Conservation (phyloP, 257 asterid genomes). For the Agastache rugosa region DNA sequence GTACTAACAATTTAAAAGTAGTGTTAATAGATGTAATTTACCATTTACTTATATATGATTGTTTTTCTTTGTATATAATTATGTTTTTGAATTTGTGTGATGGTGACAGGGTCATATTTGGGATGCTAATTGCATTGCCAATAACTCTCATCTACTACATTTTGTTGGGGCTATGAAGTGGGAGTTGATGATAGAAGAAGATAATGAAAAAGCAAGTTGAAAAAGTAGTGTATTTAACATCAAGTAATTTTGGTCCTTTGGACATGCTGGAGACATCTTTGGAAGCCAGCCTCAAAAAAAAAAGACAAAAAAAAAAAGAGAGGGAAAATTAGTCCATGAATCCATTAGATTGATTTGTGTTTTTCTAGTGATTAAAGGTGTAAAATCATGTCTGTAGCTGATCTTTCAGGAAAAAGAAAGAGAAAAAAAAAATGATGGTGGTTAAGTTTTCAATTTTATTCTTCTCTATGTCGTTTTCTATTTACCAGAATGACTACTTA, state of each 20-base stretch:
- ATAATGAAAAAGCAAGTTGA: neutral
- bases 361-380: slow-evolving; percentile 44
- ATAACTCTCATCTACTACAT: slow-evolving; percentile 64
- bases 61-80: no score
- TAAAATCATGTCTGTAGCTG: slow-evolving; percentile 49
- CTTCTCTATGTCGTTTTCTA: neutral
- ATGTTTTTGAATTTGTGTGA: neutral
- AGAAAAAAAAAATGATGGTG: neutral
- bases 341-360: slow-evolving; percentile 37
- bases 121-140: slow-evolving; percentile 64
- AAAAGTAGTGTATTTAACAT: slow-evolving; percentile 28
- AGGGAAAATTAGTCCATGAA: slow-evolving; percentile 18
- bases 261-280: slow-evolving; percentile 21
- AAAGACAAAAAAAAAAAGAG: neutral
- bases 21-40: no score
- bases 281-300: neutral
- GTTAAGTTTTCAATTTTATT: slow-evolving; percentile 26
- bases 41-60: no score
- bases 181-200: neutral
- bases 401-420: slow-evolving; percentile 28
- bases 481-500: neutral
- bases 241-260: slow-evolving; percentile 30
- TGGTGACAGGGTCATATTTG: slow-evolving; percentile 54
- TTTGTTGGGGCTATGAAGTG: slow-evolving; percentile 52
- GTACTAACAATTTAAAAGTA: no score